phyloP scores from a whole-genome alignment of 2,329 filamentous ascomycete genomes.

The Aspergillus ibericus region DNA sequence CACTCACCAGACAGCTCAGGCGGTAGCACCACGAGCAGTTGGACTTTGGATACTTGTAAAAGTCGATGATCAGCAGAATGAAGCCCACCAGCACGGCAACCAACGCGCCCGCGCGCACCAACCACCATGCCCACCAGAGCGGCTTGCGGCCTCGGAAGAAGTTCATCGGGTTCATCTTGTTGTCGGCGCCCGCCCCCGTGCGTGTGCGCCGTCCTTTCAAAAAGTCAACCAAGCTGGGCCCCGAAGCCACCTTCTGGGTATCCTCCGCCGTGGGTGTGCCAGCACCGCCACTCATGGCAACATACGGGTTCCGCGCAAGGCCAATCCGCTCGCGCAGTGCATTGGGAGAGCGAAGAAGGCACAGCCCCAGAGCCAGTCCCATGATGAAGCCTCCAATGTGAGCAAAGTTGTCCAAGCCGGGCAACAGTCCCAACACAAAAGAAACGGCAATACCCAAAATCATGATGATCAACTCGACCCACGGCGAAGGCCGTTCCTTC shows the following conservation, averaged over 20 bases:
- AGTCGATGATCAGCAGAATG: slow-evolving; percentile 83
- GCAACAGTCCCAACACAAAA: slow-evolving; percentile 87
- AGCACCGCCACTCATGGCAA: slow-evolving; percentile 60
- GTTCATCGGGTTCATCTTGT: slow-evolving; percentile 42
- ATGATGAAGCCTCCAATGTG: slow-evolving; percentile 96
- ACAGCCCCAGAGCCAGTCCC: slow-evolving; percentile 83
- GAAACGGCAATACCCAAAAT: slow-evolving; percentile 81
- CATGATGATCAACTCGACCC: slow-evolving; percentile 85
- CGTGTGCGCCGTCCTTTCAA: slow-evolving; percentile 26
- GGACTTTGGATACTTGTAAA: slow-evolving; percentile 71
- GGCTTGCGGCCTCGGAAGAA: slow-evolving; percentile 94
- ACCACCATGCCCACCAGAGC: slow-evolving; percentile 97
- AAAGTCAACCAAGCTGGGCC: slow-evolving; percentile 58
- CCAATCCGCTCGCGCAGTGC: slow-evolving; percentile 73
- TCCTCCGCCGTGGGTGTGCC: slow-evolving; percentile 30
- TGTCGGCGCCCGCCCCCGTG: slow-evolving; percentile 67
- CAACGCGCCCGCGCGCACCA: slow-evolving; percentile 75
- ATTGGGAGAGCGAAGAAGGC: slow-evolving; percentile 83
- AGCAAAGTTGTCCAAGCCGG: slow-evolving; percentile 93
- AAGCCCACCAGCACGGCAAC: slow-evolving; percentile 82
- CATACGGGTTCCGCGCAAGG: slow-evolving; percentile 67
- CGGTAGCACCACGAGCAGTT: slow-evolving; percentile 94
- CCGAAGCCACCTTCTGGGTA: slow-evolving; percentile 51
- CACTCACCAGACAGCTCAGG: slow-evolving; percentile 83
- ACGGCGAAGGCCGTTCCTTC: slow-evolving; percentile 72